Conservation (phyloP, 148 eudicot genomes). For the Rheum nobile region DNA sequence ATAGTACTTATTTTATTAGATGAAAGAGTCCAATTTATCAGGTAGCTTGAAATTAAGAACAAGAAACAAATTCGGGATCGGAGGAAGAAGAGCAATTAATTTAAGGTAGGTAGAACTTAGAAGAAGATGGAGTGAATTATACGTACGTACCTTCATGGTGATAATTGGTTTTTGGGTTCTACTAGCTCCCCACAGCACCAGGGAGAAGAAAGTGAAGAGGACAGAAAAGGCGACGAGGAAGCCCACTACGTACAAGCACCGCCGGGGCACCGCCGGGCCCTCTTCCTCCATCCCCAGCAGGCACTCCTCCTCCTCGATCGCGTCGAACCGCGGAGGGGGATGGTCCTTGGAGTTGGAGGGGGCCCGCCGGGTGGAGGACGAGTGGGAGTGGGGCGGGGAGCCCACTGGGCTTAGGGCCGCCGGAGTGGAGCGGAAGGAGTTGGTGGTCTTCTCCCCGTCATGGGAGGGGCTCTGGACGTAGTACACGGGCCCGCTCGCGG, state of each 20-base stretch:
- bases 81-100: not conserved
- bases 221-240: conserved; percentile 52
- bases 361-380: conserved; percentile 42
- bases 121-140: too few species aligned
- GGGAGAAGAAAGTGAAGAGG: conserved; percentile 61
- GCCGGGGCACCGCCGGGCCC: conserved; percentile 15
- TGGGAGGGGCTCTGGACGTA: conserved; percentile 94
- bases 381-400: conserved; percentile 50
- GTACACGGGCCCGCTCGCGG: conserved; percentile 37
- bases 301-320: conserved; percentile 59
- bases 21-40: too few species aligned
- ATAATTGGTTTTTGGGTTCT: conserved; percentile 60
- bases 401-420: conserved; percentile 61
- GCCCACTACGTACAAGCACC: conserved; percentile 40
- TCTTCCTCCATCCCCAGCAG: conserved; percentile 41
- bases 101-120: too few species aligned
- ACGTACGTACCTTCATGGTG: conserved; percentile 48
- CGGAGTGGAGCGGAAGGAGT: conserved; percentile 76
- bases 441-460: conserved; percentile 70
- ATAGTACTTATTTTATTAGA: too few species aligned
- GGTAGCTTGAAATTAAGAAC: not conserved
- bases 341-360: not conserved
- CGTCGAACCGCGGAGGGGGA: conserved; percentile 29
- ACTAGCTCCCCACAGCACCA: conserved; percentile 85
- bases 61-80: too few species aligned